Percentiles rank a stretch among this genome's conserved stretches.
These are phyloP conservation scores for Russula vinacea DNA, from an alignment of 768 basidiomycete genomes.

Conservation along the genomic window DNA sequence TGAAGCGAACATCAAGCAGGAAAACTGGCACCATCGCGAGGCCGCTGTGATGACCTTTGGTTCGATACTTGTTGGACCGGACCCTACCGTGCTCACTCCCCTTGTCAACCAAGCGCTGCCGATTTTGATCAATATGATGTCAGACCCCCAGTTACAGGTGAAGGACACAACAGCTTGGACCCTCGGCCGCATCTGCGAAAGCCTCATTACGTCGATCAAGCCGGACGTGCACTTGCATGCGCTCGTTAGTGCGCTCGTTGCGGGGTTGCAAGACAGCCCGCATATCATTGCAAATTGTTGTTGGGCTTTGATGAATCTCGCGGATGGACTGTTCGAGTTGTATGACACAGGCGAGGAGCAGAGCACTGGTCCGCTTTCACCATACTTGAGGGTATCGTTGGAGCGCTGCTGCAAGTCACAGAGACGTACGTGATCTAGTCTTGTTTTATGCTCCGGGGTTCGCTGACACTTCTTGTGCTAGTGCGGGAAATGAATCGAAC, in stretches of 20 bases:
- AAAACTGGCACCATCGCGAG: constrained; percentile 94
- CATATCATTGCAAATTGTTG: constrained; percentile 92
- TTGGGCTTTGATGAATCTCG: constrained; percentile 94
- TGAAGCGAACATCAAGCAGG: constrained; percentile 87
- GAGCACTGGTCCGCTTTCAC: constrained; percentile 66
- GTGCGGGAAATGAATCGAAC: constrained; percentile 83
- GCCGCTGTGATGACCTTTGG: constrained; percentile 99
- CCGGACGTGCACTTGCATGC: constrained; percentile 84
- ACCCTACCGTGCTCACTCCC: constrained; percentile 79
- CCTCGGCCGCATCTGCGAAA: constrained; percentile 89
- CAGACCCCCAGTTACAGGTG: constrained; percentile 76
- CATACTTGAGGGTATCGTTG: constrained; percentile 84
- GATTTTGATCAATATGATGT: constrained; percentile 94
- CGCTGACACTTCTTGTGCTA: constrained; percentile 35
- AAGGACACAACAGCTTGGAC: constrained; percentile 99
- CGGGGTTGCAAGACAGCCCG: constrained; percentile 73
- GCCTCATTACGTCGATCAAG: constrained; percentile 81
- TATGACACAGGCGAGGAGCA: constrained; percentile 57
- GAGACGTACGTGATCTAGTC: constrained; percentile 59
- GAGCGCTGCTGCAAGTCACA: constrained; percentile 79
- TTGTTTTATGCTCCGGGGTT: background rate
- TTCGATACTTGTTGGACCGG: constrained; percentile 95
- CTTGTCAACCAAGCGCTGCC: constrained; percentile 93
- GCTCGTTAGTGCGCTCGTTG: constrained; percentile 78
- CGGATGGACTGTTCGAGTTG: constrained; percentile 78